Conservation (phyloP, 2,329 filamentous ascomycete genomes). For the Xylaria sp. region DNA sequence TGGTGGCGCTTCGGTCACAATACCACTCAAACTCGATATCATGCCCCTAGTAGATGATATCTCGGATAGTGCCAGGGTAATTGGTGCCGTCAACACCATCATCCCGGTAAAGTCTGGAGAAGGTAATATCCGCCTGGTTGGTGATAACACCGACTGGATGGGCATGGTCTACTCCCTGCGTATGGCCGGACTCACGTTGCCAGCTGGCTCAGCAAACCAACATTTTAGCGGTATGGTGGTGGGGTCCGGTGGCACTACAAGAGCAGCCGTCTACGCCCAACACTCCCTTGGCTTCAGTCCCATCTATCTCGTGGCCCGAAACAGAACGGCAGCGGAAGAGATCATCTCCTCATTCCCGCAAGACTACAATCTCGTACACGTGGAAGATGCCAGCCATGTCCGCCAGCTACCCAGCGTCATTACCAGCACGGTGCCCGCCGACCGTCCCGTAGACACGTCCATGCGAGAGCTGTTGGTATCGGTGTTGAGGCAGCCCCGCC, state of each 20-base stretch:
- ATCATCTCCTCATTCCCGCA: slow-evolving; percentile 78
- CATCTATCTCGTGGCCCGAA: slow-evolving; percentile 87
- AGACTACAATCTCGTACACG: slow-evolving; percentile 74
- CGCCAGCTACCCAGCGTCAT: slow-evolving; percentile 72
- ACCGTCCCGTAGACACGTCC: slow-evolving; percentile 78
- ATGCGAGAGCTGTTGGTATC: slow-evolving; percentile 73
- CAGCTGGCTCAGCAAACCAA: slow-evolving; percentile 45
- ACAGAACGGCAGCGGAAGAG: slow-evolving; percentile 71
- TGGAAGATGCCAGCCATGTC: slow-evolving; percentile 59
- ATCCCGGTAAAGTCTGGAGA: slow-evolving; percentile 64
- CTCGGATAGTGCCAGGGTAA: slow-evolving; percentile 79
- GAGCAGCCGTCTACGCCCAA: slow-evolving; percentile 90
- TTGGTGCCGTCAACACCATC: slow-evolving; percentile 96
- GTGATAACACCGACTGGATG: slow-evolving; percentile 95
- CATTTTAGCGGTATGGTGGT: slow-evolving; percentile 78
- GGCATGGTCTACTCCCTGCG: slow-evolving; percentile 87
- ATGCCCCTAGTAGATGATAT: slow-evolving; percentile 83
- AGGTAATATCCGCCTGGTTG: slow-evolving; percentile 69
- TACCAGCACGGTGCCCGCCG: slow-evolving; percentile 90
- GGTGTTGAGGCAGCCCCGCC: slow-evolving; percentile 57
- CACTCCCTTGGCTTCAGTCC: slow-evolving; percentile 84
- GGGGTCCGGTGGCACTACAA: slow-evolving; percentile 89
- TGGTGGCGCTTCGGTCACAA: slow-evolving; percentile 94
- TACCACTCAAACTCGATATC: slow-evolving; percentile 91
- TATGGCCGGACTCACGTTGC: slow-evolving; percentile 68